Percentiles rank a stretch among this genome's conserved stretches.
Evolutionary conservation across 805 yeast species (phyloP).

Genomic region (Sungouiozyma ichnusensis): DNA sequence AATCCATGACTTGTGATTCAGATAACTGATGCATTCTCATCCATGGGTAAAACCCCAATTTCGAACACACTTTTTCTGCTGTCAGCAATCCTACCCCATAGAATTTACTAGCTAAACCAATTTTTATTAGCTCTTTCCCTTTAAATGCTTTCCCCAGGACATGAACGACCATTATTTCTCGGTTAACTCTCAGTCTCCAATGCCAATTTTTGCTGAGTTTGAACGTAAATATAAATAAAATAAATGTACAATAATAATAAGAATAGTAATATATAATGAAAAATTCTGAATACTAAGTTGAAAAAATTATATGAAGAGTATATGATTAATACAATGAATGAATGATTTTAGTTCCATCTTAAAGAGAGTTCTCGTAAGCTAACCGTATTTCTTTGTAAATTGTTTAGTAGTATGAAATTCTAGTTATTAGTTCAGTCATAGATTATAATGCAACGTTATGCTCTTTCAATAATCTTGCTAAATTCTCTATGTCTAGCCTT

Average conservation of each 20-base stretch:
- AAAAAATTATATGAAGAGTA: too few relatives aligned
- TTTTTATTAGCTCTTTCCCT: constrained; percentile 31
- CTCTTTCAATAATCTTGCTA: constrained; percentile 14
- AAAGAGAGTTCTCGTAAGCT: too few relatives aligned
- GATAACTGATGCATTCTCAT: constrained; percentile 91
- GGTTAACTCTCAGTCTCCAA: neutral
- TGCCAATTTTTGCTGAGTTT: neutral
- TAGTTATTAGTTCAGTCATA: too few relatives aligned
- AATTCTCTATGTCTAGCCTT: constrained; percentile 46
- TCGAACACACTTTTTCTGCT: constrained; percentile 72
- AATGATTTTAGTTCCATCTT: too few relatives aligned
- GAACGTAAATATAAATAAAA: neutral
- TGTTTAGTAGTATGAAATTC: too few relatives aligned
- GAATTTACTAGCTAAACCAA: constrained; percentile 69
- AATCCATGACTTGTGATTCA: constrained; percentile 76
- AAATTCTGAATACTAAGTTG: neutral
- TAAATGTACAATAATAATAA: neutral
- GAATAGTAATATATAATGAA: neutral
- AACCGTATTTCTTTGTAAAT: too few relatives aligned
- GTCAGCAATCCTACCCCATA: constrained; percentile 77
- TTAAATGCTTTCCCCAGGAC: constrained; percentile 42
- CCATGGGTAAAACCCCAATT: constrained; percentile 80
- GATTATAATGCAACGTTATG: neutral
- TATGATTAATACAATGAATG: too few relatives aligned
- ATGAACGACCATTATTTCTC: constrained; percentile 42